Conservation (phyloP, 2,329 filamentous ascomycete genomes). For the Teratosphaeria pseudoeucalypti region DNA sequence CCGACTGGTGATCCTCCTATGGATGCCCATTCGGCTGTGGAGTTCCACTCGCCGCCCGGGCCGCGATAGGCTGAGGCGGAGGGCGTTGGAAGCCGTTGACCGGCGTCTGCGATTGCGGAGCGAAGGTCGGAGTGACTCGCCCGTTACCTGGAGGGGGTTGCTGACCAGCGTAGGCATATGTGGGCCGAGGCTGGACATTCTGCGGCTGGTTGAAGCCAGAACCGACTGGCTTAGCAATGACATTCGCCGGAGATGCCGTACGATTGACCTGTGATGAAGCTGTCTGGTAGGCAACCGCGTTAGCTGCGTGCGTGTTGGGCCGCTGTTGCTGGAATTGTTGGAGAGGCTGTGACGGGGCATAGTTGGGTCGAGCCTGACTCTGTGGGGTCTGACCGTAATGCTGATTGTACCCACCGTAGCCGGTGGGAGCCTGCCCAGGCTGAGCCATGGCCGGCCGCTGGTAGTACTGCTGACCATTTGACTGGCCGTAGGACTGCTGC, state of each 20-base stretch:
- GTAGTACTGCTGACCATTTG: constrained; percentile 18
- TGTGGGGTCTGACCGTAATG: constrained; percentile 13
- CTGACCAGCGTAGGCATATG: constrained; percentile 1
- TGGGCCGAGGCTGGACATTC: constrained; percentile 1
- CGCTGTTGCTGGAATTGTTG: constrained; percentile 16
- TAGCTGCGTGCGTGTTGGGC: constrained; percentile 11
- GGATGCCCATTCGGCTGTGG: constrained; percentile 16
- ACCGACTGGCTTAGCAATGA: constrained; percentile 4
- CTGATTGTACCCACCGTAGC: constrained; percentile 15
- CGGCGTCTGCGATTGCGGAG: constrained; percentile 5
- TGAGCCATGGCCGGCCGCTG: constrained; percentile 4
- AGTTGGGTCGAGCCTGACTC: constrained; percentile 13
- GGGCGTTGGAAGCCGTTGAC: constrained; percentile 5
- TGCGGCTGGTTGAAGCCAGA: not conserved
- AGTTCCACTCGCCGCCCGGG: constrained; percentile 13
- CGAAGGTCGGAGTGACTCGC: constrained; percentile 3
- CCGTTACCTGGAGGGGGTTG: constrained; percentile 1
- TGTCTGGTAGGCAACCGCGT: constrained; percentile 16
- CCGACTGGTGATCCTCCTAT: constrained; percentile 1
- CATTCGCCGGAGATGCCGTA: constrained; percentile 18
- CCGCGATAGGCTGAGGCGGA: constrained; percentile 5
- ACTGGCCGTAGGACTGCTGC: constrained; percentile 15
- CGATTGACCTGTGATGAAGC: constrained; percentile 13
- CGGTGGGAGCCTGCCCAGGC: constrained; percentile 7
- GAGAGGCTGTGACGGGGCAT: constrained; percentile 12